Evolutionary conservation across 495 filamentous ascomycete genomes (phyloP).

Genomic region (Pyrenula aspistea): DNA sequence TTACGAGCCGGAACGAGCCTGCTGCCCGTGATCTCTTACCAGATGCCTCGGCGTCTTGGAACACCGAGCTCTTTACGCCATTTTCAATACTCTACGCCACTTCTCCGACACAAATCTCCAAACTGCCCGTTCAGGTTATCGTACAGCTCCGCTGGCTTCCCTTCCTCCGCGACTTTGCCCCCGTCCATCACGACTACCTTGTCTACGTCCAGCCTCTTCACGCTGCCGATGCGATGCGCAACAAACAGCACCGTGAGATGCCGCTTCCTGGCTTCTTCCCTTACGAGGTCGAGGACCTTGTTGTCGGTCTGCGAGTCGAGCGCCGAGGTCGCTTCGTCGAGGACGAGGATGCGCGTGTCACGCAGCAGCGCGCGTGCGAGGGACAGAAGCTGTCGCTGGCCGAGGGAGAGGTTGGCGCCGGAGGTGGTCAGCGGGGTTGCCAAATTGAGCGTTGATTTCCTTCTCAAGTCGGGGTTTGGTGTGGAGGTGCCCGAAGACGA

Average conservation of each 20-base stretch:
- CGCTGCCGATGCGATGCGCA: slow-evolving; percentile 49
- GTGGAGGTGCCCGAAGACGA: not conserved
- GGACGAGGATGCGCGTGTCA: slow-evolving; percentile 32
- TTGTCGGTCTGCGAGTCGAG: slow-evolving; percentile 46
- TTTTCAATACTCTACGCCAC: not conserved
- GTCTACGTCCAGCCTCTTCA: slow-evolving; percentile 34
- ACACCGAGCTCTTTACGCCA: too few relatives aligned
- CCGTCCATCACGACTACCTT: slow-evolving; percentile 33
- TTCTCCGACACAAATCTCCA: not conserved
- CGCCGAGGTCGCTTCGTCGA: slow-evolving; percentile 42
- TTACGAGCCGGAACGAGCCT: too few relatives aligned
- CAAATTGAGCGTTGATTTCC: not conserved
- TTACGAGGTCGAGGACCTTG: slow-evolving; percentile 24
- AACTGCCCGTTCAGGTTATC: not conserved
- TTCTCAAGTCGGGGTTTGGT: not conserved
- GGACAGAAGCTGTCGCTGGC: slow-evolving; percentile 53
- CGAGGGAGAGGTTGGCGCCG: slow-evolving; percentile 25
- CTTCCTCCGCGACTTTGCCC: slow-evolving; percentile 28
- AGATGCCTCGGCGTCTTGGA: too few relatives aligned
- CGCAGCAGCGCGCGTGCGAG: slow-evolving; percentile 48
- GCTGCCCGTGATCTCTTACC: too few relatives aligned
- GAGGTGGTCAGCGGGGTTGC: not conserved
- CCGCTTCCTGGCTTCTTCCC: not conserved
- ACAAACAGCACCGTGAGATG: not conserved
- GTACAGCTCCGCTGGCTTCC: not conserved